Percentiles rank a stretch among this genome's conserved stretches.
phyloP scores from a whole-genome alignment of 306 rosid genomes.

The Citrullus mucosospermus region DNA sequence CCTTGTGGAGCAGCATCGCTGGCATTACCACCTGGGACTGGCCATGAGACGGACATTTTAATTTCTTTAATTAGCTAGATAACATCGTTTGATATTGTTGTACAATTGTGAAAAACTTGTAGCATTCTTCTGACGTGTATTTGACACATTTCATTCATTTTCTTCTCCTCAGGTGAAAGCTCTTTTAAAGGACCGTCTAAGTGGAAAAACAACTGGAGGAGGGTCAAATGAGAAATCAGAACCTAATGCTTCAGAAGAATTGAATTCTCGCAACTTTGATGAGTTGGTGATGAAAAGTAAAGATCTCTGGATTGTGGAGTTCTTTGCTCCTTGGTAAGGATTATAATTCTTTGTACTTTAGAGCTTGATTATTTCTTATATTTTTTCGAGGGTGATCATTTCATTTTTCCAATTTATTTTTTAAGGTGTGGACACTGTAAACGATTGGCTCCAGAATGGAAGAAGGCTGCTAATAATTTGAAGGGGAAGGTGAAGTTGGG shows the following conservation, averaged over 20 bases:
- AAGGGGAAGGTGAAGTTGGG: constrained; percentile 91
- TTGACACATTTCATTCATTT: constrained; percentile 12
- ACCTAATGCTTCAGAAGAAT: constrained; percentile 62
- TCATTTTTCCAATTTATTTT: constrained; percentile 10
- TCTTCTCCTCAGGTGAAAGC: constrained; percentile 48
- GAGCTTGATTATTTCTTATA: neutral
- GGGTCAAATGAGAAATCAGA: constrained; percentile 70
- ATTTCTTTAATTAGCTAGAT: neutral
- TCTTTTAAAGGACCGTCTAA: constrained; percentile 76
- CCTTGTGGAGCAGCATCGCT: no score
- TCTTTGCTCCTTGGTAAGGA: constrained; percentile 93
- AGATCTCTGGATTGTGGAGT: constrained; percentile 96
- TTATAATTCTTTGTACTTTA: neutral
- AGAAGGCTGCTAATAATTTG: constrained; percentile 65
- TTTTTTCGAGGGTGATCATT: neutral
- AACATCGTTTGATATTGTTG: neutral
- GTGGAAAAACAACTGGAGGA: constrained; percentile 71
- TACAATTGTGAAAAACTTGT: neutral
- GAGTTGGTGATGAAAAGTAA: constrained; percentile 79
- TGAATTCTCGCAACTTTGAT: constrained; percentile 71
- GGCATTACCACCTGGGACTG: no score
- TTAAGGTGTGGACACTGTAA: constrained; percentile 98
- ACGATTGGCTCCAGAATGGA: constrained; percentile 95
- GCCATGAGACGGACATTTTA: no score
- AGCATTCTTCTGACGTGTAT: neutral